Base-by-base conservation (phyloP, 768 basidiomycete genomes). In the Mycena capillaripes region DNA sequence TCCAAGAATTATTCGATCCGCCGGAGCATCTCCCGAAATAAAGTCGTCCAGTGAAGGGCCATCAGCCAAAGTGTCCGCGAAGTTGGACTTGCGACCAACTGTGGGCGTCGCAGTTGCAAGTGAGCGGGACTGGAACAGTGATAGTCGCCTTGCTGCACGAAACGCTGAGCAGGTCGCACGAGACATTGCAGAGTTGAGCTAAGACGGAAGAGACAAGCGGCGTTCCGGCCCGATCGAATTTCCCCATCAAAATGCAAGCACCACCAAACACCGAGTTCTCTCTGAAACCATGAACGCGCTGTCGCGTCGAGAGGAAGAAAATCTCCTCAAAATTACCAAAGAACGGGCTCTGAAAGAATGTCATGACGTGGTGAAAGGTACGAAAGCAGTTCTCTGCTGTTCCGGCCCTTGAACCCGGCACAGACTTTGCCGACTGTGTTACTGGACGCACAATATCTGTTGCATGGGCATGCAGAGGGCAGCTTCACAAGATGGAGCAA, bases 371-470 rank as follows among this genome's bases (percentile, higher is more conserved):
- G 93, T 96, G 5, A 92, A 91, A 89, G 93, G 96, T 92, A 42
- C 23, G 34, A 17, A 29, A 56, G 5, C 29, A 25, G 9, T 8
- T 11, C 16, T 30, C 36, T 44, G 40, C 68, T 30, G 19, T 12
- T 66, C 48, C 21, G 4, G 32, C 38, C n/a, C 60, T 53, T 64
- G 44, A 60, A 63, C 48, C 36, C 57, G 60, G 36, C 48, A 21
- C 79, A 97, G 96, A 89, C 62, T 97, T 96, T 78, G 95, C 95
- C 19, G 86, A 90, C n/a, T 97, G 96, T 79, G 92, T 93, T 2
- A 84, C 88, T 64, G 95, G 95, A 10, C 89, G 96, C 10, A 94
- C 92, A 4, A 81, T 97, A 61, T 95, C 95, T 7, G 92, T 96
- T 29, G 92, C 92, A 17, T 97, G 96, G 96, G 89, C 91, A 27